Conservation (phyloP, 1,139 yeast genomes). For the Geotrichum fermentans region DNA sequence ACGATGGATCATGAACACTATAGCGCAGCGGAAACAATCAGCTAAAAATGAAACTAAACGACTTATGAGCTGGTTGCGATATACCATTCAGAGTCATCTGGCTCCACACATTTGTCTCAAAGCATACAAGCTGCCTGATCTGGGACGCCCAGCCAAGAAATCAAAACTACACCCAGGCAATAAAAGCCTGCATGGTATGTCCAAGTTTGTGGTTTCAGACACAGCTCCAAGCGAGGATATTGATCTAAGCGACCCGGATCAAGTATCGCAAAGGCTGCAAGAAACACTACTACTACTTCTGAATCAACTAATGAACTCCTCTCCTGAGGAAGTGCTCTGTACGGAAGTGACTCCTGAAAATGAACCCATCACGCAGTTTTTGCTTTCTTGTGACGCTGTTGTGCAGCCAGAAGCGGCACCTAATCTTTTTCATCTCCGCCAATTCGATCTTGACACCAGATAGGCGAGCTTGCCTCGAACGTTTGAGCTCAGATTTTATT, state of each 20-base stretch:
- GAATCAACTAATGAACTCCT: not conserved
- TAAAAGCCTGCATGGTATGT: not conserved
- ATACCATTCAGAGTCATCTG: conserved; percentile 2
- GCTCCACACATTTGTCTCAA: not conserved
- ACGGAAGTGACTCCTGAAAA: not conserved
- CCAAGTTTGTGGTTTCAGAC: not conserved
- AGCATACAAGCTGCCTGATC: conserved; percentile 2
- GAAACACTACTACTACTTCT: not conserved
- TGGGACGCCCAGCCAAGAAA: not conserved
- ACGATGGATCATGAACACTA: not conserved
- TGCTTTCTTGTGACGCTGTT: conserved; percentile 6
- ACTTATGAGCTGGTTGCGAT: conserved; percentile 2
- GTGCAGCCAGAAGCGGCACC: not conserved
- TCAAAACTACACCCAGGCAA: not conserved
- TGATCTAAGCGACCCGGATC: not conserved
- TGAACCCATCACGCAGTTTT: not conserved
- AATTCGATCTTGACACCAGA: too few relatives aligned
- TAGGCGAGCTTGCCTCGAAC: too few relatives aligned
- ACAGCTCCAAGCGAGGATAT: not conserved
- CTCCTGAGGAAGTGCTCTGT: not conserved
- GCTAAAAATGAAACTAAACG: conserved; percentile 1
- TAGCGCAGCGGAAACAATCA: not conserved
- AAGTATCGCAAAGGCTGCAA: conserved; percentile 3
- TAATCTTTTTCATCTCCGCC: conserved; percentile 1
- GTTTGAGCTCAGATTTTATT: too few relatives aligned